Base-by-base conservation (phyloP, 106 monocot genomes). In the Dactylorhiza incarnata region DNA sequence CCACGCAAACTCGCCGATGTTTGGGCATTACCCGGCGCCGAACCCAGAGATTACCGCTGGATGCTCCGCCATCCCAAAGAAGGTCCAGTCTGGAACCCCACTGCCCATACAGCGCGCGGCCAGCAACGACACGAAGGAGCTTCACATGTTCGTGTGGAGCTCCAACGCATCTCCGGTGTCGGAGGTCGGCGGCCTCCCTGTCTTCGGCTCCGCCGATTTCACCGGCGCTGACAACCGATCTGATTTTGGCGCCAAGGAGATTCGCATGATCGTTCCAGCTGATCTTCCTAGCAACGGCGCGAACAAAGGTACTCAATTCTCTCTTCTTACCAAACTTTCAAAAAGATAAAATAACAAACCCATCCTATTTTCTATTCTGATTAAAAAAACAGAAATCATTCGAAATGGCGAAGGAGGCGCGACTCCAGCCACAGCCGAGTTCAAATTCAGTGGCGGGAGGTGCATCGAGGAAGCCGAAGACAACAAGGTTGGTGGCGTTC, bases 91-190 rank as follows among this genome's bases (percentile, higher is more conserved):
- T 50, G 49, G 65, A 25, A 12, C 16, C 17, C 56, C 19, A 17
- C 20, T 13, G 46, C 13, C 54, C 37, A 24, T 22, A 10, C 58
- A 58, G 44, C 24, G 24, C 10, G 50, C 66, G 25, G 29, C 29
- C 29, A 29, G 29, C 29, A 80, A 85, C 26, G 89, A 89, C 76
- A 77, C 86, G 0, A 85, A 83, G 85, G 90, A 90, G 85, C 77
- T 90, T 49, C 90, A 90, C 74, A 90, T 90, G 90, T 90, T 90
- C 75, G 87, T 90, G n/a, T 90, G 90, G 90, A 90, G 90, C 81
- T 90, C 87, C 47, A 85, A 58, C 77, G 81, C 81, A 23, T 90
- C 90, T 49, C 90, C 87, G 62, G 85, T 83, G 29, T 87, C 87
- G 25, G 90, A 90, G 46, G 85, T 80, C 25, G 74, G 82, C 50